These are phyloP conservation scores for Papiliotrema laurentii DNA, from an alignment of 1,284 basidiomycete species.

Conservation along the genomic window DNA sequence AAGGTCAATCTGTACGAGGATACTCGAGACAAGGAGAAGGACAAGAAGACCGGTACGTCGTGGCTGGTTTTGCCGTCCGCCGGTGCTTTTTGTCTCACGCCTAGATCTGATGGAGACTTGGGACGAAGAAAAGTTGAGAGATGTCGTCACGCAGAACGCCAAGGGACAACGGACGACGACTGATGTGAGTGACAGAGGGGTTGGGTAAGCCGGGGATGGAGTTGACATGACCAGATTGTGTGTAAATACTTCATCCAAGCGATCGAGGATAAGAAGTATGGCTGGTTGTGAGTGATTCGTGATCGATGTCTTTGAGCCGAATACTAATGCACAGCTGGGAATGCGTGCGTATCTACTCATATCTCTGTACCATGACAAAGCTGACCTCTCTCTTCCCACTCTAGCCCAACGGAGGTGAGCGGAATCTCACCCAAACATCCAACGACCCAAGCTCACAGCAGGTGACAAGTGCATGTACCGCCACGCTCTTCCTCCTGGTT, in stretches of 20 bases:
- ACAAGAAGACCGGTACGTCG: constrained; percentile 61
- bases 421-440: neutral
- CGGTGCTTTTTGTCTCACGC: constrained; percentile 4
- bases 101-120: constrained; percentile 75
- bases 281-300: constrained; percentile 46
- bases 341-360: constrained; percentile 33
- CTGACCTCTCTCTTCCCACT: constrained; percentile 1
- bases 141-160: constrained; percentile 80
- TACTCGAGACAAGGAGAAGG: constrained; percentile 63
- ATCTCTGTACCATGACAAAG: neutral
- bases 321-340: constrained; percentile 47
- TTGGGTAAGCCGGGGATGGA: neutral
- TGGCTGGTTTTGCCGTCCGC: constrained; percentile 1
- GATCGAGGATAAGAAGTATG: constrained; percentile 83
- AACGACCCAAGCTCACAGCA: constrained; percentile 24
- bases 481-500: constrained; percentile 92
- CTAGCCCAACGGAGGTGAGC: constrained; percentile 44
- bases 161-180: constrained; percentile 90
- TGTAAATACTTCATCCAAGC: constrained; percentile 97
- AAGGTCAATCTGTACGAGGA: constrained; percentile 98
- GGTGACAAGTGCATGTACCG: constrained; percentile 83
- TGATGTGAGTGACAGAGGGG: constrained; percentile 58
- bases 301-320: constrained; percentile 7
- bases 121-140: constrained; percentile 84
- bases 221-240: constrained; percentile 77